Evolutionary conservation across 306 rosid species (phyloP), one percentile per base, ranked within the genome.

Genomic region (Neltuma alba): DNA sequence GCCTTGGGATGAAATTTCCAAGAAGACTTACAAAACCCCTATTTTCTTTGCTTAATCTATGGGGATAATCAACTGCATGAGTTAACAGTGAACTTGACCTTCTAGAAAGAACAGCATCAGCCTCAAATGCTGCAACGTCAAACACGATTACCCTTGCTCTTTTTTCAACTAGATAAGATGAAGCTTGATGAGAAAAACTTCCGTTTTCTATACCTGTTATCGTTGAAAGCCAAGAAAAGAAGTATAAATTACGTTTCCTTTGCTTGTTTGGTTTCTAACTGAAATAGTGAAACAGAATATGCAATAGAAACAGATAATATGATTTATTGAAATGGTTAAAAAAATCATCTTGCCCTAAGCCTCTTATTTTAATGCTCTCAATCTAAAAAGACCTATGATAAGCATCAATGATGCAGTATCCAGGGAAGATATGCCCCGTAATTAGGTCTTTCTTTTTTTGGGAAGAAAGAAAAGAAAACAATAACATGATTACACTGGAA

Each of bases 11-110:
- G 79, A 85, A 74, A 18, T 79, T 83, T 80, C 92, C 91, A 14
- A 97, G 97, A 95, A 97, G 91, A 82, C 95, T 88, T 95, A 92
- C 85, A 68, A 94, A 91, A 74, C 83, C 89, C 54, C 87, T 71
- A 75, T 85, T 91, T 74, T 92, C 86, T 79, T 76, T 80, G 21
- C 83, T 47, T 27, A 67, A 23, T 81, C 84, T 86, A 41, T 52
- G 89, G 36, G 93, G 71, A 44, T 76, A 90, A 85, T 91, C 97
- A 66, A 23, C 70, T 4, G 82, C 68, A 48, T 40, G 89, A 2
- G 79, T 12, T 71, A 81, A 48, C 71, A 72, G 76, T 54, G 97
- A 85, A 9, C 87, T 87, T 13, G 99, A 78, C 84, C 88, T 62
- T 83, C 87, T 80, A 54, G 42, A 72, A 52, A 72, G 74, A 79